Evolutionary conservation across 257 asterid species (phyloP).

Genomic region (Penstemon newberryi): DNA sequence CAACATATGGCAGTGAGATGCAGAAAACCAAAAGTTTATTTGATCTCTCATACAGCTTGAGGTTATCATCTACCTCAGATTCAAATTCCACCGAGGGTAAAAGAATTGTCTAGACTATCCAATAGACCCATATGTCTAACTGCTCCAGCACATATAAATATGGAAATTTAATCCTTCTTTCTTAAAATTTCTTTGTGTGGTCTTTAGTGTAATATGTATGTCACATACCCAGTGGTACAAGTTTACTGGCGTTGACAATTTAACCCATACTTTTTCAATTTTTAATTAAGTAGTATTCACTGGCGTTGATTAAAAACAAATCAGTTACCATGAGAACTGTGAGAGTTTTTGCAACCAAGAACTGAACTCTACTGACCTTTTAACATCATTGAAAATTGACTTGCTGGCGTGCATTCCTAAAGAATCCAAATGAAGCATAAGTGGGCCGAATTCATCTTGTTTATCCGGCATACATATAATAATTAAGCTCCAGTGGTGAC

Average conservation of each 20-base stretch:
- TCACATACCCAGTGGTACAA: not conserved
- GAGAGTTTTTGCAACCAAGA: conserved; percentile 17
- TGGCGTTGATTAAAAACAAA: not conserved
- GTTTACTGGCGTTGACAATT: too few relatives aligned
- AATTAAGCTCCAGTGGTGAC: conserved; percentile 96
- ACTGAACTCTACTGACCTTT: conserved; percentile 48
- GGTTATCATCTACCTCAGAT: conserved; percentile 5
- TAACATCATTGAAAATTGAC: conserved; percentile 55
- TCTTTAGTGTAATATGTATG: not conserved
- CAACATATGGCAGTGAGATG: not conserved
- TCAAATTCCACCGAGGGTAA: not conserved
- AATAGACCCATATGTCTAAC: conserved; percentile 1
- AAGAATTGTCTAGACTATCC: conserved; percentile 14
- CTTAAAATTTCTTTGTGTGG: too few relatives aligned
- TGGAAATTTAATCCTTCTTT: conserved; percentile 12
- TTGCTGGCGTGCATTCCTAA: conserved; percentile 66
- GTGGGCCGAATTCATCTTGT: conserved; percentile 66
- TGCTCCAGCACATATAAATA: not conserved
- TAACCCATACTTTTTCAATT: not conserved
- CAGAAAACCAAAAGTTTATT: conserved; percentile 3
- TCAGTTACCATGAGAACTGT: not conserved
- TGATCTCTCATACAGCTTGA: conserved; percentile 4
- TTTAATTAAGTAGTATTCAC: not conserved
- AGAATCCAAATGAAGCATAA: conserved; percentile 92
- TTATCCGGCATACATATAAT: conserved; percentile 81